A percentile compares a stretch with the other conserved stretches of the same genome.
phyloP scores from a whole-genome alignment of 441 rosid species.

The Geranium incanum region DNA sequence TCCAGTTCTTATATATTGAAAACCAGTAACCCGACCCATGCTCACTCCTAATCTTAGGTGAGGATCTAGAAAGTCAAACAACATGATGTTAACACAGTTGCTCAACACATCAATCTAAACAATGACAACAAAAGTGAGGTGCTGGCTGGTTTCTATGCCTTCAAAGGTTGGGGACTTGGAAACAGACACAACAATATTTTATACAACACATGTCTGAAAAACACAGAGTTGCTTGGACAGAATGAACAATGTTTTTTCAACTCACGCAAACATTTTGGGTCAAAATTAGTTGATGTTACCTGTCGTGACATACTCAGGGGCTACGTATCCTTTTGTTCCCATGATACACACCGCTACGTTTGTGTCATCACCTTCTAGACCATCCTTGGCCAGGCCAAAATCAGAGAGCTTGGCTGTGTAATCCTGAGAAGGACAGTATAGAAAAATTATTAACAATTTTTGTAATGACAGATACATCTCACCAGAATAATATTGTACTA shows the following conservation, averaged over 20 bases:
- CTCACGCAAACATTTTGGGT: neutral
- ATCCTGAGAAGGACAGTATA: slow-evolving; percentile 31
- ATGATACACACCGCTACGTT: slow-evolving; percentile 60
- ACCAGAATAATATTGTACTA: too few relatives aligned
- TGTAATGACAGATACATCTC: too few relatives aligned
- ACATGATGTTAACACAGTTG: too few relatives aligned
- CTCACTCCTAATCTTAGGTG: neutral
- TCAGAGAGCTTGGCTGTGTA: slow-evolving; percentile 59
- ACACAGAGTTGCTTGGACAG: neutral
- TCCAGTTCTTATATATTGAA: too few relatives aligned
- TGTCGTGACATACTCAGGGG: slow-evolving; percentile 59
- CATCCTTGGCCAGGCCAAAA: slow-evolving; percentile 61
- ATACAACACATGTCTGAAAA: neutral
- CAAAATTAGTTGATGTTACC: neutral
- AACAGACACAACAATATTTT: neutral
- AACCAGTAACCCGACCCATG: too few relatives aligned
- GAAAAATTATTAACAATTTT: too few relatives aligned
- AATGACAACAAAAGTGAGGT: neutral
- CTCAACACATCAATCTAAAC: neutral
- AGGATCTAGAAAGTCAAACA: neutral
- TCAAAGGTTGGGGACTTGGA: neutral
- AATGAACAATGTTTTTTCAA: neutral
- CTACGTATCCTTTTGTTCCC: slow-evolving; percentile 74
- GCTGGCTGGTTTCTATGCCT: neutral
- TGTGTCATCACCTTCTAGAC: slow-evolving; percentile 63